A percentile compares a stretch with the other conserved stretches of the same genome.
Conservation (phyloP, 2,329 filamentous ascomycete genomes). For the Coniochaeta ligniaria region DNA sequence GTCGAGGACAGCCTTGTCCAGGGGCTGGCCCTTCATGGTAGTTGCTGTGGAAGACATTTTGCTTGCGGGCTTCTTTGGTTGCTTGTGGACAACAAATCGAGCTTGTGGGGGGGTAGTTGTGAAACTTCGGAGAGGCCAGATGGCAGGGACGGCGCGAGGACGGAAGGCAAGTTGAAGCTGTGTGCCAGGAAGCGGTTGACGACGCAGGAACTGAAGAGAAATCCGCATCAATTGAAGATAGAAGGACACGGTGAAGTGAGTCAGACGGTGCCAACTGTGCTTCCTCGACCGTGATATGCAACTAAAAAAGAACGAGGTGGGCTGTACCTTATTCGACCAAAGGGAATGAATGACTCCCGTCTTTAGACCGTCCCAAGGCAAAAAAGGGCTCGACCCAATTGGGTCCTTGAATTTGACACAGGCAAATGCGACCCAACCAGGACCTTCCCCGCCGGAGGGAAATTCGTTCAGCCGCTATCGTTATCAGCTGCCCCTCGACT, state of each 20-base stretch:
- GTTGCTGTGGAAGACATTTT: constrained; percentile 51
- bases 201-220: neutral
- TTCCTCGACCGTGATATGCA: constrained; percentile 2
- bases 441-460: constrained; percentile 5
- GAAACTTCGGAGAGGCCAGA: neutral
- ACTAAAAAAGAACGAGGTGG: constrained; percentile 1
- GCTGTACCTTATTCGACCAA: neutral
- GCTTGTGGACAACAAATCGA: neutral
- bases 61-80: constrained; percentile 7
- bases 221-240: neutral
- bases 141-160: neutral
- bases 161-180: neutral
- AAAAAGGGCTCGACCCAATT: neutral
- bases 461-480: constrained; percentile 14
- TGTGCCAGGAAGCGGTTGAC: neutral
- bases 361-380: neutral
- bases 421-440: neutral
- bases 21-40: constrained; percentile 81
- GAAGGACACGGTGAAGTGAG: constrained; percentile 1
- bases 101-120: neutral
- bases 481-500: neutral
- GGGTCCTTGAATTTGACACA: neutral
- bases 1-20: constrained; percentile 77
- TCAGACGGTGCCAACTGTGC: constrained; percentile 1
- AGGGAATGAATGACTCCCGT: constrained; percentile 2